phyloP scores from a whole-genome alignment of 805 yeast species.

The Spathaspora boniae region DNA sequence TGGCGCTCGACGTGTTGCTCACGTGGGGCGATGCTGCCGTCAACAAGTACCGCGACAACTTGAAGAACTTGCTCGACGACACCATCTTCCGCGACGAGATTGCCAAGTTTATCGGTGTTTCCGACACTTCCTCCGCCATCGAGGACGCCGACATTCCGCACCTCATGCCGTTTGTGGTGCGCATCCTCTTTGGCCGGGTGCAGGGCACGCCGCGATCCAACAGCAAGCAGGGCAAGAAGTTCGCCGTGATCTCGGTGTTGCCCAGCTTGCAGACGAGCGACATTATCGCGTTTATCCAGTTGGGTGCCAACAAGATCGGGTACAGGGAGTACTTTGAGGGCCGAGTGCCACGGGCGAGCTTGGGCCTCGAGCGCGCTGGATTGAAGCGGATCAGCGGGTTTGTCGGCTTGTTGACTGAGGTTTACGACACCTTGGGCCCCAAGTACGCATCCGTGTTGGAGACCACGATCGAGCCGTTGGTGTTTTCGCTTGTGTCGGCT shows the following conservation, averaged over 20 bases:
- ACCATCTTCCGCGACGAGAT: constrained; percentile 83
- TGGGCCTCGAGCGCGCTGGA: constrained; percentile 7
- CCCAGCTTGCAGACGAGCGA: constrained; percentile 53
- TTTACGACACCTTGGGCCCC: constrained; percentile 57
- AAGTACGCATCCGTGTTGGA: constrained; percentile 47
- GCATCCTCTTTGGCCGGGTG: constrained; percentile 84
- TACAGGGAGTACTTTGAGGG: constrained; percentile 26
- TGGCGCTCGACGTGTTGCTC: constrained; percentile 67
- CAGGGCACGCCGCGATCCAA: constrained; percentile 67
- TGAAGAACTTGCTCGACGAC: constrained; percentile 76
- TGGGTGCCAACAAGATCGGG: constrained; percentile 57
- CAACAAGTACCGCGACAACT: constrained; percentile 67
- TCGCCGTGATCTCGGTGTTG: constrained; percentile 62
- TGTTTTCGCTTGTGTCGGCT: constrained; percentile 53
- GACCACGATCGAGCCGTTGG: constrained; percentile 52
- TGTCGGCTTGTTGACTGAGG: constrained; percentile 55
- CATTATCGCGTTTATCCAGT: constrained; percentile 55
- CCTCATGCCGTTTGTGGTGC: constrained; percentile 68
- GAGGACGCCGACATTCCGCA: constrained; percentile 56
- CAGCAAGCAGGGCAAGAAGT: constrained; percentile 66
- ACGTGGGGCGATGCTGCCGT: constrained; percentile 58
- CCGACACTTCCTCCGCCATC: constrained; percentile 41
- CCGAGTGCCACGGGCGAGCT: constrained; percentile 8
- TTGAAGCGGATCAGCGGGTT: constrained; percentile 62
- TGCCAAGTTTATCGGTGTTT: constrained; percentile 51